Percentiles rank a stretch among this genome's conserved stretches.
Evolutionary conservation across 768 basidiomycete genomes (phyloP).

Genomic region (Rhizopogon vulgaris): DNA sequence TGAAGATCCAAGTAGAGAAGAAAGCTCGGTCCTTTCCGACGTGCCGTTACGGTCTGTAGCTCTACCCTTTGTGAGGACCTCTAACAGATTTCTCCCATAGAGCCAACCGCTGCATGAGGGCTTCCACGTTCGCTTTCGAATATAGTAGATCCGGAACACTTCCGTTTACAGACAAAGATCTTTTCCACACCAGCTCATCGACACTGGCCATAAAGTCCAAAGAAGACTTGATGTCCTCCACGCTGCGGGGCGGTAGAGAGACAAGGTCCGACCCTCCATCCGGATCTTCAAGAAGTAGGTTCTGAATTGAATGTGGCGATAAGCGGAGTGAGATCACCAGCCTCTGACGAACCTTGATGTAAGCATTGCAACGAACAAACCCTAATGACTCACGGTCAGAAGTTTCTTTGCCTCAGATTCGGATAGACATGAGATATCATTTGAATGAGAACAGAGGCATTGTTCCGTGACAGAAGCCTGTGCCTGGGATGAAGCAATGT

Average conservation of each 20-base stretch:
- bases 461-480: not conserved
- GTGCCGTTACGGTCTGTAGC: not conserved
- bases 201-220: slow-evolving; percentile 19
- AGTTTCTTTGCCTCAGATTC: slow-evolving; percentile 17
- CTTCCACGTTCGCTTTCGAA: slow-evolving; percentile 19
- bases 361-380: not conserved
- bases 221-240: slow-evolving; percentile 15
- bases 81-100: slow-evolving; percentile 24
- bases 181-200: slow-evolving; percentile 25
- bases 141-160: slow-evolving; percentile 8
- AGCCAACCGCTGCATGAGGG: slow-evolving; percentile 19
- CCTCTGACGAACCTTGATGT: not conserved
- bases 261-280: not conserved
- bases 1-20: not conserved
- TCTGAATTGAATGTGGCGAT: not conserved
- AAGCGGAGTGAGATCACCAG: not conserved
- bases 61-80: slow-evolving; percentile 2
- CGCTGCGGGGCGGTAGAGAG: not conserved
- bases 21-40: not conserved
- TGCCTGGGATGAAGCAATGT: not conserved
- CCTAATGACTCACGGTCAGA: slow-evolving; percentile 13
- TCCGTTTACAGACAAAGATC: slow-evolving; percentile 8
- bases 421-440: slow-evolving; percentile 14
- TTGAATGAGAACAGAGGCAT: not conserved
- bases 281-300: not conserved